Conservation (phyloP, 129 eudicot genomes). For the Helianthus annuus region HanXRQr2.0-SUNRISE NC_035445.2:113609193-113609692, state of each 20-base stretch:
- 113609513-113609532: not conserved
- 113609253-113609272: constrained; percentile 24
- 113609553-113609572: not conserved
- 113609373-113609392: not conserved
- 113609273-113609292: not conserved
- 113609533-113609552: constrained; percentile 5
- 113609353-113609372: not conserved
- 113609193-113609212: too few species aligned
- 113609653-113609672: not conserved
- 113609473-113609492: constrained; percentile 1
- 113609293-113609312: constrained; percentile 26
- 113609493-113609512: not conserved
- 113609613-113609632: not conserved
- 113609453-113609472: constrained; percentile 27
- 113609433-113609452: constrained; percentile 22
- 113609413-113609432: not conserved
- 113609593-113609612: not conserved
- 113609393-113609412: constrained; percentile 18
- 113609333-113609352: constrained; percentile 3
- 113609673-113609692: constrained; percentile 3
- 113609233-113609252: not conserved
- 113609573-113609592: not conserved
- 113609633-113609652: not conserved
- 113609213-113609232: not conserved
- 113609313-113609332: constrained; percentile 32